Evolutionary conservation across 2,329 filamentous ascomycete genomes (phyloP), one percentile per base, ranked within the genome.

Genomic region (Nigrospora osmanthi): DNA sequence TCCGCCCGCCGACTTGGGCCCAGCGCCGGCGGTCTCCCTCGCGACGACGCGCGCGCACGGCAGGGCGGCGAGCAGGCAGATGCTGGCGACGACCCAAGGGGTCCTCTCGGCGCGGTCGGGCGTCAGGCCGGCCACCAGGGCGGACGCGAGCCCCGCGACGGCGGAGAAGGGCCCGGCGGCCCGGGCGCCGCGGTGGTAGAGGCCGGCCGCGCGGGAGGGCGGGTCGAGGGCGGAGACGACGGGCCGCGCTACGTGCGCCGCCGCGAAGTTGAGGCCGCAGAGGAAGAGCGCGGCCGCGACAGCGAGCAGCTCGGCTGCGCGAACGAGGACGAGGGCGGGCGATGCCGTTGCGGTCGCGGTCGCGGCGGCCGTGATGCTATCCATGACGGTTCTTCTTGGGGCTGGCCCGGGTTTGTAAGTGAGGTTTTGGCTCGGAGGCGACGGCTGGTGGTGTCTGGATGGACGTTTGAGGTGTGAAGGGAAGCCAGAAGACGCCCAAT

Each of bases 261-360:
- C 15, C 11, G 32, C 34, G 16, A 42, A 46, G 39, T 38, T 42
- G 33, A 42, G 35, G 28, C 44, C 44, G 3, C 34, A 37, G 16
- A 46, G 44, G 39, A 46, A 46, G 33, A 42, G 33, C 4, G 44
- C 38, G n/a, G 44, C 41, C 1, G 38, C 15, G 11, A 46, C 28
- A 16, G 30, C 33, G 15, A 46, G 10, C 31, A 46, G 38, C 39
- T 46, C 23, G 38, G 44, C 28, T 11, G 31, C 41, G 6, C 19
- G 38, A 33, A 46, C 15, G 33, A 46, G 15, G 14, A 28, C 5
- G 23, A 28, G 23, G 23, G 23, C 23, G 7, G 7, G 23, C 6
- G 23, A 10, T 10, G 23, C 23, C 23, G 23, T 10, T 6, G 23
- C 23, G 23, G 23, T 28, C 23, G 23, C 23, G 23, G 23, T 2